phyloP scores from a whole-genome alignment of 2,329 filamentous ascomycete genomes.

The Fusarium armeniacum region DNA sequence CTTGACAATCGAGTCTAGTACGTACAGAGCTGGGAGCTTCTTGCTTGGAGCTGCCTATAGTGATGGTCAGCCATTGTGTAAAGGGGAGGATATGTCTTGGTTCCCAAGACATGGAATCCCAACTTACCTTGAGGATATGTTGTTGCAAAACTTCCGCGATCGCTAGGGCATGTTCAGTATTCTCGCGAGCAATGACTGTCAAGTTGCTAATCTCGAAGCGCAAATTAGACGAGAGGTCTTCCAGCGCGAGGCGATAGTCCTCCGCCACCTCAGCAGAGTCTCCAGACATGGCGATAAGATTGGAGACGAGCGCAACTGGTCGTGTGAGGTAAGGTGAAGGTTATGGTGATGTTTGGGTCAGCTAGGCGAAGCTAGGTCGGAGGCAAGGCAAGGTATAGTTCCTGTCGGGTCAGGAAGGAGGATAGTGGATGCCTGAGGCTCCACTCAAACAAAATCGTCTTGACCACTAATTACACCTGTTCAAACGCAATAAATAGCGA shows the following conservation, averaged over 20 bases:
- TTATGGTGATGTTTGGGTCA: slow-evolving; percentile 29
- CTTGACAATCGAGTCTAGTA: slow-evolving; percentile 98
- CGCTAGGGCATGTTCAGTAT: slow-evolving; percentile 93
- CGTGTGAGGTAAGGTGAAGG: slow-evolving; percentile 24
- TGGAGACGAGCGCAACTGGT: slow-evolving; percentile 33
- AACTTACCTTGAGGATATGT: slow-evolving; percentile 92
- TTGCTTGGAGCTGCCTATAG: slow-evolving; percentile 86
- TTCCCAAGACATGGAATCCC: not conserved
- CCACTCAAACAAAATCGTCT: slow-evolving; percentile 10
- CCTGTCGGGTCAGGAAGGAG: slow-evolving; percentile 5
- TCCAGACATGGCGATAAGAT: slow-evolving; percentile 60
- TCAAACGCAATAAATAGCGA: slow-evolving; percentile 18
- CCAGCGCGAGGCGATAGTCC: slow-evolving; percentile 93
- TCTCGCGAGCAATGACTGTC: slow-evolving; percentile 97
- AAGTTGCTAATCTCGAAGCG: slow-evolving; percentile 97
- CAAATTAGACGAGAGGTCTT: slow-evolving; percentile 91
- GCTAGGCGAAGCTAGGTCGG: slow-evolving; percentile 26
- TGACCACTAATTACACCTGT: not conserved
- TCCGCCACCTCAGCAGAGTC: slow-evolving; percentile 88
- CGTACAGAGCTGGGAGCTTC: slow-evolving; percentile 95
- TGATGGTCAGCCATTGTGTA: slow-evolving; percentile 54
- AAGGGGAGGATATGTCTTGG: not conserved
- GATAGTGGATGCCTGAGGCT: slow-evolving; percentile 28
- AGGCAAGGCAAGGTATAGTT: slow-evolving; percentile 10
- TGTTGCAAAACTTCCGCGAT: slow-evolving; percentile 92